Evolutionary conservation across 371 early-diverging fungal genomes (phyloP).

Genomic region (Neoconidiobolus thromboides): DNA sequence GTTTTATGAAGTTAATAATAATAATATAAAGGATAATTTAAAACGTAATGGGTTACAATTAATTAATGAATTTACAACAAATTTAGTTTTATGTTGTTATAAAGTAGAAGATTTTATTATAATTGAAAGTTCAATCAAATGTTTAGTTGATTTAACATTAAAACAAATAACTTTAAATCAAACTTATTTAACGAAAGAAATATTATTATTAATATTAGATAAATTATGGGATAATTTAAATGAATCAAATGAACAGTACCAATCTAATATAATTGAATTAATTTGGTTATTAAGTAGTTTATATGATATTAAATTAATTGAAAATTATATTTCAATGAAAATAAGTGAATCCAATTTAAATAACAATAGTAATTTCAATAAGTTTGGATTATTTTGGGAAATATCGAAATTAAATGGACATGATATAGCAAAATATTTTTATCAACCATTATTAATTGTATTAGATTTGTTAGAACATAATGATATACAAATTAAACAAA

Average conservation of each 20-base stretch:
- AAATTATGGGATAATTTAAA: background rate
- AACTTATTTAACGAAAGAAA: background rate
- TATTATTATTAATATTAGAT: background rate
- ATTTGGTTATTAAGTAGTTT: background rate
- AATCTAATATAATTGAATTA: background rate
- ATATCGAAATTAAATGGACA: background rate
- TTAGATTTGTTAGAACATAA: background rate
- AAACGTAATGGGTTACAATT: background rate
- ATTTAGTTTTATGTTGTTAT: background rate
- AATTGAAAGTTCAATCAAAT: background rate
- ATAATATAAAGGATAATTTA: too few relatives aligned
- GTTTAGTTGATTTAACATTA: background rate
- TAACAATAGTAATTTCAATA: background rate
- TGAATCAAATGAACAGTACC: background rate
- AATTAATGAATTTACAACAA: background rate
- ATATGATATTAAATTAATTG: background rate
- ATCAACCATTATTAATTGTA: background rate
- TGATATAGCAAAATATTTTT: constrained; percentile 2
- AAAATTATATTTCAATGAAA: background rate
- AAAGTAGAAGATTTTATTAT: background rate
- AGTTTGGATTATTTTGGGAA: constrained; percentile 1
- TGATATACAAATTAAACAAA: background rate
- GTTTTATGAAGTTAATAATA: too few relatives aligned
- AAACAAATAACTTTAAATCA: background rate
- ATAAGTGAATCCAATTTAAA: background rate